Conservation (phyloP, 202 grass and related monocot species). For the Saccharum hybrid region DNA sequence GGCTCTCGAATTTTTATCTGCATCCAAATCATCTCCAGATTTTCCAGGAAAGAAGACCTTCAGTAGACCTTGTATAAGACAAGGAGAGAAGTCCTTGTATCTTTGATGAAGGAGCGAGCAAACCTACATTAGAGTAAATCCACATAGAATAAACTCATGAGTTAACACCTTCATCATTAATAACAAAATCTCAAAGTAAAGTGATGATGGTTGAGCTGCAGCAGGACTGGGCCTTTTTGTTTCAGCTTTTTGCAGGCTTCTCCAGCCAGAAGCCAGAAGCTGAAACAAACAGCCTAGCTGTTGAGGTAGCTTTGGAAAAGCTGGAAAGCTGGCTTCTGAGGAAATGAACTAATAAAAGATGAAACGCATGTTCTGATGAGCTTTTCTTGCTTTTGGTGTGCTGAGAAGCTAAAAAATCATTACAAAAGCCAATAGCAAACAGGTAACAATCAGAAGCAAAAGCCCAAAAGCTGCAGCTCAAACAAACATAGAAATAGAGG, state of each 20-base stretch:
- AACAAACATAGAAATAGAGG: neutral
- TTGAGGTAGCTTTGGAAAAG: neutral
- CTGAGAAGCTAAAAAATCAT: neutral
- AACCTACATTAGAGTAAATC: constrained; percentile 63
- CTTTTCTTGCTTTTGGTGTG: neutral
- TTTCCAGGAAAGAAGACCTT: constrained; percentile 93
- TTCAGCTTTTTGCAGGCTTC: neutral
- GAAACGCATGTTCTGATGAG: neutral
- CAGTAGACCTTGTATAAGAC: constrained; percentile 83
- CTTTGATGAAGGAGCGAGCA: constrained; percentile 98
- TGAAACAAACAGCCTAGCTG: neutral
- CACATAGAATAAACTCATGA: constrained; percentile 5
- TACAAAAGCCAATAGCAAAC: neutral
- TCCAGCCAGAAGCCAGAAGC: neutral
- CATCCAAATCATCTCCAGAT: constrained; percentile 81
- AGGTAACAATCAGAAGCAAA: neutral
- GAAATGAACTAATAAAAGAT: neutral
- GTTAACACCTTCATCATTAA: constrained; percentile 25
- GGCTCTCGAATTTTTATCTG: constrained; percentile 77
- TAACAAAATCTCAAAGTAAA: constrained; percentile 9
- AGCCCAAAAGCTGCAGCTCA: neutral
- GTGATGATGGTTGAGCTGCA: neutral
- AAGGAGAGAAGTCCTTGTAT: constrained; percentile 98
- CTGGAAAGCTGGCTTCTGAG: neutral
- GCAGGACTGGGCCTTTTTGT: neutral